Evolutionary conservation across 768 basidiomycete genomes (phyloP).

Genomic region (Astraeus odoratus): DNA sequence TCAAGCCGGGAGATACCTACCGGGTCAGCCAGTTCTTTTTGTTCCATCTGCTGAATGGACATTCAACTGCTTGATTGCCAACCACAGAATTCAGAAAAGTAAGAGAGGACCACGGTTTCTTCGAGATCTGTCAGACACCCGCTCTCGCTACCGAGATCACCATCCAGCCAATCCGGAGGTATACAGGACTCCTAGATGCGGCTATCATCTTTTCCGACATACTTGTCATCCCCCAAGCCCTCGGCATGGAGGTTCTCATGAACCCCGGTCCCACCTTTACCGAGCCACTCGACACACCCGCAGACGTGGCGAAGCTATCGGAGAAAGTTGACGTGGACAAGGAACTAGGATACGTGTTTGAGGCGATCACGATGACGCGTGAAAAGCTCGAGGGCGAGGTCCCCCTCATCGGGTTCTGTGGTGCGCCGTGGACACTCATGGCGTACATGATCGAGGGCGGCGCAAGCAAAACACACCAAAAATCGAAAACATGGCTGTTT

Average conservation of each 20-base stretch:
- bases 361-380: slow-evolving; percentile 84
- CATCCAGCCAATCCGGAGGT: slow-evolving; percentile 88
- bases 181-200: slow-evolving; percentile 82
- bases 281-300: slow-evolving; percentile 71
- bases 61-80: not conserved
- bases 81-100: slow-evolving; percentile 82
- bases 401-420: slow-evolving; percentile 94
- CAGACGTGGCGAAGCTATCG: slow-evolving; percentile 57
- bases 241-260: slow-evolving; percentile 96
- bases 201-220: slow-evolving; percentile 99
- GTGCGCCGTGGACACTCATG: slow-evolving; percentile 97
- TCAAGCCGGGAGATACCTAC: slow-evolving; percentile 92
- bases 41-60: too few relatives aligned
- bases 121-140: slow-evolving; percentile 93
- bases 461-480: slow-evolving; percentile 82
- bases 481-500: slow-evolving; percentile 93
- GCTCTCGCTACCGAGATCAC: slow-evolving; percentile 83
- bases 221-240: slow-evolving; percentile 93
- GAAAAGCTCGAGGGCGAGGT: slow-evolving; percentile 78
- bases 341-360: slow-evolving; percentile 87
- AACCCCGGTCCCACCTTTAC: slow-evolving; percentile 89
- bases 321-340: slow-evolving; percentile 68
- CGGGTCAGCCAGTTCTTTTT: too few relatives aligned
- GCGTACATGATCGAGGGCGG: slow-evolving; percentile 99
- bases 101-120: slow-evolving; percentile 85